Conservation (phyloP, 164 flowering plant genomes). For the Chimonanthus salicifolius region DNA sequence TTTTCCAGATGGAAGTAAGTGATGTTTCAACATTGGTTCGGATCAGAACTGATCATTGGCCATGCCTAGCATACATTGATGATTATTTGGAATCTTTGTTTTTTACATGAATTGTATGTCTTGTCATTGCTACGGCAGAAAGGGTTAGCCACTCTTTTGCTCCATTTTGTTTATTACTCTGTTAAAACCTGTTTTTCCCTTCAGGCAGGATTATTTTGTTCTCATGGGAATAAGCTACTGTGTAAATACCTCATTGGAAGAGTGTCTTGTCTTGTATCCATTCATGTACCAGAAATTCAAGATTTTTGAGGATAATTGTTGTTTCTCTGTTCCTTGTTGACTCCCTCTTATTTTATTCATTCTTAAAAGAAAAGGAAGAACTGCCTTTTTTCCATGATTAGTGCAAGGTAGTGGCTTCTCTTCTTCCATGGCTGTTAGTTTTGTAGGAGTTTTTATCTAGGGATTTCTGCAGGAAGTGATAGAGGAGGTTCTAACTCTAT, state of each 20-base stretch:
- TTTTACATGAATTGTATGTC: slow-evolving; percentile 24
- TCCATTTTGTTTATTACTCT: background rate
- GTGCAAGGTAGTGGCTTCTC: too few relatives aligned
- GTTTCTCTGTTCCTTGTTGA: background rate
- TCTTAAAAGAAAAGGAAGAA: too few relatives aligned
- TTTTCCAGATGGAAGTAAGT: slow-evolving; percentile 78
- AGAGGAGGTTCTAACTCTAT: too few relatives aligned
- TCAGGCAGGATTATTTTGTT: slow-evolving; percentile 2
- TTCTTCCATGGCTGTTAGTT: too few relatives aligned
- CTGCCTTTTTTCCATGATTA: too few relatives aligned
- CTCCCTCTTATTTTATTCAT: background rate
- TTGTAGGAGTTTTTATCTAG: too few relatives aligned
- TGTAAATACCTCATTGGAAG: slow-evolving; percentile 13
- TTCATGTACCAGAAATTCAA: slow-evolving; percentile 6
- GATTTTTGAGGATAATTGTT: background rate
- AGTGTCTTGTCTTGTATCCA: slow-evolving; percentile 10
- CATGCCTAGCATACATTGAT: slow-evolving; percentile 92
- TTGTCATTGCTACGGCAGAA: background rate
- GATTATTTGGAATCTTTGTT: slow-evolving; percentile 90
- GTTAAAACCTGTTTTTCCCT: background rate
- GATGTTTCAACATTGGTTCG: slow-evolving; percentile 77
- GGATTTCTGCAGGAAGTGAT: too few relatives aligned
- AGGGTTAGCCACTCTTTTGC: background rate
- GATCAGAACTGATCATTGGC: slow-evolving; percentile 97
- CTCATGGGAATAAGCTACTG: background rate